phyloP scores from a whole-genome alignment of 2,329 filamentous ascomycete genomes.

The Lachnellula suecica region DNA sequence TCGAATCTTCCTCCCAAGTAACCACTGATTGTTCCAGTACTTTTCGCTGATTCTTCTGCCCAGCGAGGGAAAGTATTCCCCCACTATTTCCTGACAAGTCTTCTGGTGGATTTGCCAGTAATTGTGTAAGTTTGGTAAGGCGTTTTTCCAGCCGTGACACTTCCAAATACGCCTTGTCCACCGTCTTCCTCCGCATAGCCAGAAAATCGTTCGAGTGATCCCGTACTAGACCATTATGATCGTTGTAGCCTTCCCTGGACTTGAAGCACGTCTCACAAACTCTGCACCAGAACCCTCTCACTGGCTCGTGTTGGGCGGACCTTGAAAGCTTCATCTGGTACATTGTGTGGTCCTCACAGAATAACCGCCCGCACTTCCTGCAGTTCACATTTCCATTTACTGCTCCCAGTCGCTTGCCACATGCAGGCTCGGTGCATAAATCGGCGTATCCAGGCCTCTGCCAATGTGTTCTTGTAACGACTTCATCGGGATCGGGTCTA shows the following conservation, averaged over 20 bases:
- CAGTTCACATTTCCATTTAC: constrained; percentile 88
- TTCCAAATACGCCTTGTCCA: constrained; percentile 85
- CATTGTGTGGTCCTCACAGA: constrained; percentile 98
- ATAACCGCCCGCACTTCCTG: constrained; percentile 86
- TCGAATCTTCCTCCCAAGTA: constrained; percentile 89
- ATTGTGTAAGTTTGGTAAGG: constrained; percentile 81
- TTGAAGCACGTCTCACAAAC: constrained; percentile 99
- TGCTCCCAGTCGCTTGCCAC: constrained; percentile 75
- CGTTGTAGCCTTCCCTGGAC: constrained; percentile 92
- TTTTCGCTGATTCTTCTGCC: constrained; percentile 75
- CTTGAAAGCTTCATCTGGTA: constrained; percentile 98
- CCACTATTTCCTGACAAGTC: constrained; percentile 54
- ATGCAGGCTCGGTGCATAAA: constrained; percentile 82
- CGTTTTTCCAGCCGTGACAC: constrained; percentile 88
- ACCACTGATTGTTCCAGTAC: constrained; percentile 87
- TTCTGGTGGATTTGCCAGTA: constrained; percentile 74
- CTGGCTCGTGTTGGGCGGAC: constrained; percentile 84
- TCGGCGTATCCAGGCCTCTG: constrained; percentile 75
- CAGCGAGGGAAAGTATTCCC: constrained; percentile 56
- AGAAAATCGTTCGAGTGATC: constrained; percentile 74
- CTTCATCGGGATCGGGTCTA: constrained; percentile 74
- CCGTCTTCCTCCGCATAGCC: constrained; percentile 68
- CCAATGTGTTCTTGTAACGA: constrained; percentile 89
- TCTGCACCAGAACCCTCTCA: constrained; percentile 87
- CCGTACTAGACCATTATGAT: constrained; percentile 70